Conservation (phyloP, 352 stramenopile species). For the Globisporangium okanoganense region DNA sequence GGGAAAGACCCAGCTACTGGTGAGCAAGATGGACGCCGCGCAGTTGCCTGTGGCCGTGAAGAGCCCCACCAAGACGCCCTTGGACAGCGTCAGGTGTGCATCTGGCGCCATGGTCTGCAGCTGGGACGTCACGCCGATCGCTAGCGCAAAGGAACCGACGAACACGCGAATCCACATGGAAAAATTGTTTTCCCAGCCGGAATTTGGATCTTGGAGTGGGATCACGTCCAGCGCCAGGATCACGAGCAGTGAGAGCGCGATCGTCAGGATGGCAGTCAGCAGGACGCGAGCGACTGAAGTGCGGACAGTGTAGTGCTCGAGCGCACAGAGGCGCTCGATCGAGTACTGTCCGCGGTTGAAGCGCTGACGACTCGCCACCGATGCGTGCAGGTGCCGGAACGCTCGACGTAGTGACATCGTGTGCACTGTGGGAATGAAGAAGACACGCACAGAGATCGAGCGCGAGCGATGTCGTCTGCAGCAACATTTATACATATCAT, state of each 20-base stretch:
- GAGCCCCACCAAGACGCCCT: background rate
- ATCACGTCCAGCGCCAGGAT: background rate
- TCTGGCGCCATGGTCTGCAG: background rate
- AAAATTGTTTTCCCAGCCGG: background rate
- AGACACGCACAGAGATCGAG: too few relatives aligned
- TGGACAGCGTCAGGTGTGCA: background rate
- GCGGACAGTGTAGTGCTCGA: constrained; percentile 12
- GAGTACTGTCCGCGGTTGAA: constrained; percentile 18
- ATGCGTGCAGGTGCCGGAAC: background rate
- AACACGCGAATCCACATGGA: background rate
- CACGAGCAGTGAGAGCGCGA: background rate
- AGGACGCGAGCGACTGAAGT: background rate
- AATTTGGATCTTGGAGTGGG: background rate
- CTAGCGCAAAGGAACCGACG: background rate
- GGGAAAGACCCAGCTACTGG: background rate
- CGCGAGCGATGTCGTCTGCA: too few relatives aligned
- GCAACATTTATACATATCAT: too few relatives aligned
- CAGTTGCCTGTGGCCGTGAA: background rate
- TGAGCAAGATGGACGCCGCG: background rate
- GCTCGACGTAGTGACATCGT: background rate
- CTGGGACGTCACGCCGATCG: background rate
- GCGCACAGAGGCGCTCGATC: constrained; percentile 16
- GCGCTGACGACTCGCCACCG: background rate
- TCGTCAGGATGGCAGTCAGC: background rate
- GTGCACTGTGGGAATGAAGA: too few relatives aligned